phyloP scores from a whole-genome alignment of 1,284 basidiomycete genomes.

The Ustilago shanxiensis region DNA sequence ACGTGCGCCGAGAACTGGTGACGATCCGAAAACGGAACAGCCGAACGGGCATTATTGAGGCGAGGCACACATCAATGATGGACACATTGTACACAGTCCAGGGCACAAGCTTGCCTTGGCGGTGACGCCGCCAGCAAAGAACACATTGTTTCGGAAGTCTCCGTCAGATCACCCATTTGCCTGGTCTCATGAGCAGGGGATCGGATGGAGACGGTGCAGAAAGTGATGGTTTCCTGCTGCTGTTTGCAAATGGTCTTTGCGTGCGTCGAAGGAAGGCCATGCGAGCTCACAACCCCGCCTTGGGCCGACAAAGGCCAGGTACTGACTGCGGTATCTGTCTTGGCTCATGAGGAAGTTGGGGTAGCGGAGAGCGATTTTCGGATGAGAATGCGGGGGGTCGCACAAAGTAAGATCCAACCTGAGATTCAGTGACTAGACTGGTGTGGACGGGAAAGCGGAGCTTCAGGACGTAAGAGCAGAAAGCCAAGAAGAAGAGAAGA shows the following conservation, averaged over 20 bases:
- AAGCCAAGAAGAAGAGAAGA: conserved; percentile 1
- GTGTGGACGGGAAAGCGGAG: conserved; percentile 14
- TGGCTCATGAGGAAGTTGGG: not conserved
- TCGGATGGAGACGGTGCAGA: no score
- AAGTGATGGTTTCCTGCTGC: not conserved
- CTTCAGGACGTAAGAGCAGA: conserved; percentile 25
- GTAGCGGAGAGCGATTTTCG: conserved; percentile 5
- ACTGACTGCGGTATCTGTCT: not conserved
- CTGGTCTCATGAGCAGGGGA: no score
- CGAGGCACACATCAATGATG: not conserved
- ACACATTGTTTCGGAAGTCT: not conserved
- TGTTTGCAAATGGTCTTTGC: not conserved
- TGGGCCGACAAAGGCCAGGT: conserved; percentile 18
- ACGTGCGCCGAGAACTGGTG: conserved; percentile 21
- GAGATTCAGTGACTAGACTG: not conserved
- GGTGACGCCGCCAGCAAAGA: not conserved
- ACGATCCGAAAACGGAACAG: not conserved
- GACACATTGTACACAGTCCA: no score
- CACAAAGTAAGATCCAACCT: not conserved
- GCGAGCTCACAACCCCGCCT: conserved; percentile 15
- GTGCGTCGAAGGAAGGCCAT: not conserved
- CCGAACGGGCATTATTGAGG: conserved; percentile 9
- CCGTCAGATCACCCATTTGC: not conserved
- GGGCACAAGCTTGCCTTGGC: not conserved
- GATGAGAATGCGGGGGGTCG: conserved; percentile 7